Percentiles rank a stretch among this genome's conserved stretches.
phyloP scores from a whole-genome alignment of 306 rosid genomes.

The Prosopis cineraria region DNA sequence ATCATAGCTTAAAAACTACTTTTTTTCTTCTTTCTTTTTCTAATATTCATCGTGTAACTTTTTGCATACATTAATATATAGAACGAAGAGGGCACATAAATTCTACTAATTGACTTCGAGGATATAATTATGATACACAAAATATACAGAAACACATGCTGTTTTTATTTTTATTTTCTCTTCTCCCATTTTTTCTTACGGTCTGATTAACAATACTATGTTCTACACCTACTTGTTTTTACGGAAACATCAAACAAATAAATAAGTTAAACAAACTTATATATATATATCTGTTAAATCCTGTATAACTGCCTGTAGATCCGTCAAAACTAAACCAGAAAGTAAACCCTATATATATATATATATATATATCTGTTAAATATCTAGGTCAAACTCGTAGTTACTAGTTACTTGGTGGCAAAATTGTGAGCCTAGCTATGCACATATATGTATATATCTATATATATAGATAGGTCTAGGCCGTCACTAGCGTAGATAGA shows the following conservation, averaged over 20 bases:
- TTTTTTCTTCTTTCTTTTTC: too few species aligned
- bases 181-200: too few species aligned
- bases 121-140: too few species aligned
- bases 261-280: not conserved
- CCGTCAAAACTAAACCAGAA: not conserved
- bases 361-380: too few species aligned
- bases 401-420: slow-evolving; percentile 22
- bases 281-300: not conserved
- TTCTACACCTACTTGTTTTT: not conserved
- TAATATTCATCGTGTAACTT: too few species aligned
- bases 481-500: not conserved
- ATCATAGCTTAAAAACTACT: too few species aligned
- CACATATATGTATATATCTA: not conserved
- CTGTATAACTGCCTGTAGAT: not conserved
- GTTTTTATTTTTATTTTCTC: too few species aligned
- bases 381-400: not conserved
- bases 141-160: too few species aligned
- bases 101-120: too few species aligned
- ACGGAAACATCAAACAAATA: not conserved
- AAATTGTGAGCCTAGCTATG: slow-evolving; percentile 39
- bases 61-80: too few species aligned
- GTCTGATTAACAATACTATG: too few species aligned
- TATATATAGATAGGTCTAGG: not conserved
- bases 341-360: not conserved
- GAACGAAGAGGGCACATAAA: too few species aligned